These are phyloP conservation scores for Tanacetum coccineum DNA, from an alignment of 129 eudicot genomes.

Conservation along the genomic window DNA sequence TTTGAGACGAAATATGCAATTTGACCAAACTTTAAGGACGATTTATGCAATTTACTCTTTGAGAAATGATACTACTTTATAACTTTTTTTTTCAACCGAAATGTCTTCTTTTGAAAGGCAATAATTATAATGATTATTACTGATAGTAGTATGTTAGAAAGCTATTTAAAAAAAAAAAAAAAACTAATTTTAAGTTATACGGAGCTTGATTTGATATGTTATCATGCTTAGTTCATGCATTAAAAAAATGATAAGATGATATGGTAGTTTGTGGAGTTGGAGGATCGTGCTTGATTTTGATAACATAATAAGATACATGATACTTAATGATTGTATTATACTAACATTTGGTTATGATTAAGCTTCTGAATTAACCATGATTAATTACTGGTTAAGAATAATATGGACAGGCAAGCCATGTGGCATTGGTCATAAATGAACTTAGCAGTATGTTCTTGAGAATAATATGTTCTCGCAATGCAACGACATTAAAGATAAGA, in stretches of 20 bases:
- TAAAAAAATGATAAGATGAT: not conserved
- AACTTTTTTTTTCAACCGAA: no score
- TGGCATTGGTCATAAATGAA: not conserved
- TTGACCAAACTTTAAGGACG: no score
- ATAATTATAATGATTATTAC: not conserved
- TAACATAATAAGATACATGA: not conserved
- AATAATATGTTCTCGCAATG: no score
- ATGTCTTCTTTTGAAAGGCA: not conserved
- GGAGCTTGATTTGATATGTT: not conserved
- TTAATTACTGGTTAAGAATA: not conserved
- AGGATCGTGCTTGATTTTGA: not conserved
- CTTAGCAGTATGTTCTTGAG: no score
- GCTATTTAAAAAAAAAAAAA: no score
- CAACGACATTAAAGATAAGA: no score
- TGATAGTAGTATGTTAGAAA: no score
- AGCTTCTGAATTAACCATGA: not conserved
- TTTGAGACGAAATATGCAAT: no score
- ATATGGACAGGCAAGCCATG: not conserved
- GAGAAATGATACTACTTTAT: no score
- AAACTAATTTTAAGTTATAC: no score
- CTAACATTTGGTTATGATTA: not conserved
- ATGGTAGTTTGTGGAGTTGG: constrained; percentile 1
- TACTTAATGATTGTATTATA: not conserved
- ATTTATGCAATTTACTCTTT: no score
- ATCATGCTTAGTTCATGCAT: constrained; percentile 7